Percentiles rank a stretch among this genome's conserved stretches.
These are phyloP conservation scores for Aspergillus bridgeri DNA, from an alignment of 495 filamentous ascomycete genomes.

Conservation along the genomic window DNA sequence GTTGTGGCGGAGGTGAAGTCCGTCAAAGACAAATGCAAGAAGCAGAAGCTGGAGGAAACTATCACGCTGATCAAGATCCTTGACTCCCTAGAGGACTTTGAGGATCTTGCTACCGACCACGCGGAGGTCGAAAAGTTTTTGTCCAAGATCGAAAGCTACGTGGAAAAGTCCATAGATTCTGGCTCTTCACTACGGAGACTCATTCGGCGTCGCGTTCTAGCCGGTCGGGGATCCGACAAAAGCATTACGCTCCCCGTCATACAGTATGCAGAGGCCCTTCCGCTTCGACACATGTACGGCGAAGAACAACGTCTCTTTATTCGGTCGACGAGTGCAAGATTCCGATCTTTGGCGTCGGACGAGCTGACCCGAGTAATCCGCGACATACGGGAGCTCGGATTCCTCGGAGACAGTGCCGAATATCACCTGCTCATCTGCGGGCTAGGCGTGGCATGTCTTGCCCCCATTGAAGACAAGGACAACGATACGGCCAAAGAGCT, in stretches of 20 bases:
- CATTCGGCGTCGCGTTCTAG: conserved; percentile 39
- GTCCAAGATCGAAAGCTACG: conserved; percentile 37
- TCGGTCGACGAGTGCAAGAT: conserved; percentile 34
- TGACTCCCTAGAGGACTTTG: conserved; percentile 45
- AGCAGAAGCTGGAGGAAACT: conserved; percentile 40
- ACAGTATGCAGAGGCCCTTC: conserved; percentile 35
- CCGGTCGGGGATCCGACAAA: conserved; percentile 29
- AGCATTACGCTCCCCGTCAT: conserved; percentile 31
- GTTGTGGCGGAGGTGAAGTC: conserved; percentile 38
- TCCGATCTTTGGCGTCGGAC: conserved; percentile 33
- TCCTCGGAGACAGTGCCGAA: conserved; percentile 27
- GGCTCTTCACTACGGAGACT: conserved; percentile 31
- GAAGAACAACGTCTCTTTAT: conserved; percentile 44
- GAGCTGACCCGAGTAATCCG: conserved; percentile 28
- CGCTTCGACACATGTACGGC: conserved; percentile 37
- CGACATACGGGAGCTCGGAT: conserved; percentile 33
- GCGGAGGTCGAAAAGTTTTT: conserved; percentile 38
- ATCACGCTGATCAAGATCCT: conserved; percentile 43
- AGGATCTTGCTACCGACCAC: conserved; percentile 37
- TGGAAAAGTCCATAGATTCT: conserved; percentile 39
- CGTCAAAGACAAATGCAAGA: conserved; percentile 39
- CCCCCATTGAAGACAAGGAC: conserved; percentile 40
- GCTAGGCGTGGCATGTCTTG: conserved; percentile 32
- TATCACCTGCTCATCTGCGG: conserved; percentile 38
- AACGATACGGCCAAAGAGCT: conserved; percentile 33